Base-by-base conservation (phyloP, 2,329 filamentous ascomycete genomes). In the Chalaropsis ovoidea region DNA sequence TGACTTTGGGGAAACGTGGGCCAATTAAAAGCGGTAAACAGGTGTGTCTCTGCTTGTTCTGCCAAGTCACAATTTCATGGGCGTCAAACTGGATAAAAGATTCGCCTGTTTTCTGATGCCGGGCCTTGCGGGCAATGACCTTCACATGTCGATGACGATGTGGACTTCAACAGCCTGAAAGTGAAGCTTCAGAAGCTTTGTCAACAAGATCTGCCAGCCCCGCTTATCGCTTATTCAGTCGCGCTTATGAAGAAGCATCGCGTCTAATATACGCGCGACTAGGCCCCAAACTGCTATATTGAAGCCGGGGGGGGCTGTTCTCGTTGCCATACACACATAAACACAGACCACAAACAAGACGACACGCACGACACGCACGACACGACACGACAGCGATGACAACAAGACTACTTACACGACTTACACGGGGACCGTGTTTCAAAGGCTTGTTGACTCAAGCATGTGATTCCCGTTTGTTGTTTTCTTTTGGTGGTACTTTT, bases 251-350 rank as follows among this genome's bases (percentile, higher is more conserved):
- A 2, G 15, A 54, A n/a, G 24, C 0, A 17, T n/a, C 17, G 54
- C 54, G 24, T 7, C 31, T 58, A 39, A n/a, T n/a, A n/a, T n/a
- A 39, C 27, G 54, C 54, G 27, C 54, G 27, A n/a, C 31, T 58
- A 58, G 6, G 10, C 54, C 13, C 54, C 54, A 58, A 58, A 58
- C 54, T 58, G 54, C 54, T 58, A 58, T 15, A 58, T 58, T 58
- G 54, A 35, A 58, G 54, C 15, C 17, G 24, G 54, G 24, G 54
- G 24, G 24, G 22, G 11, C 17, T 39, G 19, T 35, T n/a, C 15
- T 58, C 17, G 54, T 39, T 1, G 27, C n/a, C 17, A 17, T 39
- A 35, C 17, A 47, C 43, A 47, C 27, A 58, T 15, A 52, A 52
- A 52, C 22, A 52, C 47, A 10, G 54, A n/a, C 54, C 54, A 39